Evolutionary conservation across 2,329 filamentous ascomycete genomes (phyloP).

Genomic region (Trichoderma sp.): DNA sequence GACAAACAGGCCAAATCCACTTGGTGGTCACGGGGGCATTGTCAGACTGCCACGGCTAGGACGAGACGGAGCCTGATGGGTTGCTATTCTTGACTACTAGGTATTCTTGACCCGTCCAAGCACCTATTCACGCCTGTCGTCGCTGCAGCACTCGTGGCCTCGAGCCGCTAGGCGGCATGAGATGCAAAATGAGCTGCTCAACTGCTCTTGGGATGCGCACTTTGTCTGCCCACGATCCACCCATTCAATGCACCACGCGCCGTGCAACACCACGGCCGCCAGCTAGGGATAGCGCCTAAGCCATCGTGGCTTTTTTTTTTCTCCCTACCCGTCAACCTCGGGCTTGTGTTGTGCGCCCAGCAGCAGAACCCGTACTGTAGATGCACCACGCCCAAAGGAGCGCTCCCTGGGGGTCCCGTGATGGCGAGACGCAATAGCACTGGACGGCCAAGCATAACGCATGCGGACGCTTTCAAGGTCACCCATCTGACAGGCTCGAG

Average conservation of each 20-base stretch:
- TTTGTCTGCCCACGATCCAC: background rate
- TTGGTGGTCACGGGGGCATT: constrained; percentile 17
- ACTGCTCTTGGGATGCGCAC: background rate
- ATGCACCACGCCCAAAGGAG: background rate
- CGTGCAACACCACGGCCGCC: background rate
- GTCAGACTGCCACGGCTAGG: constrained; percentile 11
- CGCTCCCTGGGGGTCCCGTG: background rate
- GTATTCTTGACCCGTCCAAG: constrained; percentile 4
- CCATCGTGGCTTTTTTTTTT: background rate
- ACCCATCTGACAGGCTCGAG: background rate
- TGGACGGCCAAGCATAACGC: background rate
- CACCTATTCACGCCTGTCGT: background rate
- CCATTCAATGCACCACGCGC: constrained; percentile 10
- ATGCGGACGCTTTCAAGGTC: background rate
- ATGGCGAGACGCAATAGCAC: background rate
- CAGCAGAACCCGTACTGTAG: background rate
- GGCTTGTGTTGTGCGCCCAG: background rate
- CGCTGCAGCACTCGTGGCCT: background rate
- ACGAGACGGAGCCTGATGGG: constrained; percentile 5
- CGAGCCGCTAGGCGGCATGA: background rate
- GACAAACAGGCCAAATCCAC: constrained; percentile 4
- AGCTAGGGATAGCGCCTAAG: background rate
- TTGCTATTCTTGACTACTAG: no score
- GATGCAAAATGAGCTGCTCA: background rate
- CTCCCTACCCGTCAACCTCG: background rate